A percentile compares a stretch with the other conserved stretches of the same genome.
Conservation (phyloP, 192 early-diverging fungal genomes). For the Coemansia sp. region DNA sequence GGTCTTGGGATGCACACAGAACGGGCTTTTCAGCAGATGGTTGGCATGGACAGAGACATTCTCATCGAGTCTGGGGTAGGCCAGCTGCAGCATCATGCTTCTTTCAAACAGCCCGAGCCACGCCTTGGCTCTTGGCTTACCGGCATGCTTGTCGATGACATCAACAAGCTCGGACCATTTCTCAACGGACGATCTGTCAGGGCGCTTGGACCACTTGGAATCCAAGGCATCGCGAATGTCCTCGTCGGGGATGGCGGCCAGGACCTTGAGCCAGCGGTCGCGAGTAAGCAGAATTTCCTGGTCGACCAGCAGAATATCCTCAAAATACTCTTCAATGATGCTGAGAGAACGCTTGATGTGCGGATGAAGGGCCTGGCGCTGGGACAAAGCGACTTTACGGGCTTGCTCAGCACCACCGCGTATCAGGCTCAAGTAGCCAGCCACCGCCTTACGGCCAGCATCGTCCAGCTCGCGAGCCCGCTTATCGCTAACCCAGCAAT, state of each 20-base stretch:
- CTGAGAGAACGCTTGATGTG: conserved; percentile 55
- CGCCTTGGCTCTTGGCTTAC: conserved; percentile 34
- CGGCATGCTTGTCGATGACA: conserved; percentile 34
- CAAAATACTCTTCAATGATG: conserved; percentile 73
- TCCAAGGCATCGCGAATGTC: conserved; percentile 46
- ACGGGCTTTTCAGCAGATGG: conserved; percentile 96
- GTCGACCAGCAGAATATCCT: conserved; percentile 63
- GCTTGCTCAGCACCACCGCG: conserved; percentile 72
- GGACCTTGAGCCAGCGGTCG: conserved; percentile 72
- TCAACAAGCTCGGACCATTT: conserved; percentile 54
- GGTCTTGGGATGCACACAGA: conserved; percentile 96
- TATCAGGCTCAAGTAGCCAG: conserved; percentile 77
- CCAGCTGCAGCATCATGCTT: conserved; percentile 87
- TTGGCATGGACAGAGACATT: conserved; percentile 87
- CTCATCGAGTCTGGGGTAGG: conserved; percentile 90
- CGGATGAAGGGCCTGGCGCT: conserved; percentile 62
- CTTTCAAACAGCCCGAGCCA: conserved; percentile 46
- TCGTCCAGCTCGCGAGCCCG: conserved; percentile 74
- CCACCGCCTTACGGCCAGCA: conserved; percentile 77
- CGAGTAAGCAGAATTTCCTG: conserved; percentile 67
- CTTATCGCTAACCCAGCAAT: conserved; percentile 97
- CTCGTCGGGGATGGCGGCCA: conserved; percentile 76
- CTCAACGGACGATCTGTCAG: conserved; percentile 34
- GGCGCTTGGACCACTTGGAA: conserved; percentile 38
- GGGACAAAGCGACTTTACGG: conserved; percentile 70